phyloP scores from a whole-genome alignment of 2,329 filamentous ascomycete species.

The Cordyceps fumosorosea region DNA sequence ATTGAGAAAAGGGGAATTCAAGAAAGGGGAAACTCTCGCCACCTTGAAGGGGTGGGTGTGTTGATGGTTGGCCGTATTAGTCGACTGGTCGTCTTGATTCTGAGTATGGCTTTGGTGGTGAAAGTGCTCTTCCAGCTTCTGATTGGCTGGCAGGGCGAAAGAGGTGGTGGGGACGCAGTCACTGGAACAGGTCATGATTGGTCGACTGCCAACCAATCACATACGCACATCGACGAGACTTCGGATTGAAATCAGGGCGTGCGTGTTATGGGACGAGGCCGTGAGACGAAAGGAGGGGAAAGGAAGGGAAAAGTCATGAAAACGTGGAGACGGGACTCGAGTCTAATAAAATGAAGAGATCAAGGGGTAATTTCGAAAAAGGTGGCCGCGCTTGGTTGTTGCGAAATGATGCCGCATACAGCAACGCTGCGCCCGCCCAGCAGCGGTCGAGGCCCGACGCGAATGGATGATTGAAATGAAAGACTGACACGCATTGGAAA shows the following conservation, averaged over 20 bases:
- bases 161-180: neutral
- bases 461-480: too few relatives aligned
- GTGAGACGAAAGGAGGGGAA: neutral
- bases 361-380: neutral
- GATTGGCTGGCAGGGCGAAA: neutral
- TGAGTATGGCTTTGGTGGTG: neutral
- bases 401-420: conserved; percentile 5
- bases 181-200: neutral
- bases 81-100: conserved; percentile 1
- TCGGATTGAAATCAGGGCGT: neutral
- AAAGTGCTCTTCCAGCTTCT: neutral
- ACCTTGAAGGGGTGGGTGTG: neutral
- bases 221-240: neutral
- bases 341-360: conserved; percentile 6
- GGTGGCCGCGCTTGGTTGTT: neutral
- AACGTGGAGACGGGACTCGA: conserved; percentile 1
- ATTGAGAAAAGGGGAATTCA: conserved; percentile 1
- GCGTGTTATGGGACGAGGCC: neutral
- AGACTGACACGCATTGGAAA: neutral
- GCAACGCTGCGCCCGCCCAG: neutral
- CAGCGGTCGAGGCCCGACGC: neutral
- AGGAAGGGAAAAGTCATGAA: neutral
- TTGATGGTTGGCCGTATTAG: conserved; percentile 2
- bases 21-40: neutral
- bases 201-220: neutral